Base-by-base conservation (phyloP, 225 moss, liverwort and hornwort genomes). In the Thuidium tamariscinum region DNA sequence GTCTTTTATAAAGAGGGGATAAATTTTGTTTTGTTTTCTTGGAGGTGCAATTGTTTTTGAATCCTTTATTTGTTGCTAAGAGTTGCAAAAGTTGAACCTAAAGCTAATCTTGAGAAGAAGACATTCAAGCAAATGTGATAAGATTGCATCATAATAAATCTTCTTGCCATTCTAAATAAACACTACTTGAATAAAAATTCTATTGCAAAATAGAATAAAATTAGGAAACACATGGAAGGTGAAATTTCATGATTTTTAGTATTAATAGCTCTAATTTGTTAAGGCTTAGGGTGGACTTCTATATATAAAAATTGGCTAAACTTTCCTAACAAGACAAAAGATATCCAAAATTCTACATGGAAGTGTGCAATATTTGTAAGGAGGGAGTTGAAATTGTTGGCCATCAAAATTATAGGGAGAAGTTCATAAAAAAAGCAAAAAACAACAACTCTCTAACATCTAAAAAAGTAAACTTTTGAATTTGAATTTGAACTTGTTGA, bases 361-460 rank as follows among this genome's bases (percentile, higher is more conserved):
- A 52, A 52, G 14, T 9, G 23, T 22, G 2, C 13, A 75, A 52
- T 11, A 49, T 51, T 51, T 74, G 19, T 3, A 74, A 34, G 5
- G 25, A 0, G 6, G 6, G 10, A 36, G 10, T 49, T 0, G 2
- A 13, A 73, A 49, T 20, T 74, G 3, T 74, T 74, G 7, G 12
- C 12, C 3, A 74, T 2, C 3, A 51, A 74, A 20, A 12, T 34
- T 17, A 7, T 32, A 48, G 7, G 7, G 0, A 74, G 1, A 32
- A 13, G 4, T 3, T 2, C 0, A 12, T 2, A 4, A 74, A 48
- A 76, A 4, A 15, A 23, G 9, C n/a, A 0, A 16, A 54, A 9
- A n/a, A n/a, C n/a, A n/a, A 36, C 5, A 76, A 23, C 2, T 36
- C 21, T 49, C 0, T 0, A 2, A 36, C 4, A 25, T 76, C 0